A percentile compares a stretch with the other conserved stretches of the same genome.
These are phyloP conservation scores for Phytophthora hibernalis DNA, from an alignment of 352 stramenopile genomes.

Conservation along the genomic window DNA sequence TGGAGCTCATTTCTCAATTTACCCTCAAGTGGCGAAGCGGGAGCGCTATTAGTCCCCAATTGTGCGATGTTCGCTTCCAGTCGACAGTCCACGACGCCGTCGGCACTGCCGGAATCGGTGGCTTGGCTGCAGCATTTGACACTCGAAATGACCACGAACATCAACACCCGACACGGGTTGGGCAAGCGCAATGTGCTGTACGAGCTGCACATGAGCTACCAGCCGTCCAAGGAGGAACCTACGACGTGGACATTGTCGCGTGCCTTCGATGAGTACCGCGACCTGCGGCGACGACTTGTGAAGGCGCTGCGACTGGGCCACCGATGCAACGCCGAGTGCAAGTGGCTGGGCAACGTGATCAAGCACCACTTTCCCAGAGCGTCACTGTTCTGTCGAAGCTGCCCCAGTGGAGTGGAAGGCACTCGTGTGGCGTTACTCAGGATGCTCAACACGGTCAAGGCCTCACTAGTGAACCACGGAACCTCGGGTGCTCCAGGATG, in stretches of 20 bases:
- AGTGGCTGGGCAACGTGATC: conserved; percentile 62
- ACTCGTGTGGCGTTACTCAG: conserved; percentile 36
- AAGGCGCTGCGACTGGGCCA: conserved; percentile 56
- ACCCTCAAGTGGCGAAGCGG: conserved; percentile 1
- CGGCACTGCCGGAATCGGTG: conserved; percentile 37
- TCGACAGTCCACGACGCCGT: conserved; percentile 6
- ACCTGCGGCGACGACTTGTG: conserved; percentile 48
- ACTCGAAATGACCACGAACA: conserved; percentile 37
- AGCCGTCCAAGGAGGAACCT: conserved; percentile 28
- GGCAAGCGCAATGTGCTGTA: conserved; percentile 39
- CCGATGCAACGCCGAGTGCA: conserved; percentile 63
- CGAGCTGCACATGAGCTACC: conserved; percentile 43
- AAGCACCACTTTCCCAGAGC: conserved; percentile 60
- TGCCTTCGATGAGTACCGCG: conserved; percentile 50
- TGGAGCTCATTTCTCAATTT: conserved; percentile 28
- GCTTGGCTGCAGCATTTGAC: conserved; percentile 40
- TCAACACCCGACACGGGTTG: conserved; percentile 21
- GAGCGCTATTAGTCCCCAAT: conserved; percentile 8
- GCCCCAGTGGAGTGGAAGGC: conserved; percentile 34
- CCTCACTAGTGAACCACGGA: conserved; percentile 45
- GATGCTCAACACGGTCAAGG: conserved; percentile 45
- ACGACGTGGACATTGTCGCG: conserved; percentile 40
- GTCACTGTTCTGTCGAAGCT: conserved; percentile 42
- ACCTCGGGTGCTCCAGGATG: conserved; percentile 41
- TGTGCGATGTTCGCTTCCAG: conserved; percentile 26